phyloP scores from a whole-genome alignment of 1,284 basidiomycete species.

The Microbotryum silenes-acaulis region DNA sequence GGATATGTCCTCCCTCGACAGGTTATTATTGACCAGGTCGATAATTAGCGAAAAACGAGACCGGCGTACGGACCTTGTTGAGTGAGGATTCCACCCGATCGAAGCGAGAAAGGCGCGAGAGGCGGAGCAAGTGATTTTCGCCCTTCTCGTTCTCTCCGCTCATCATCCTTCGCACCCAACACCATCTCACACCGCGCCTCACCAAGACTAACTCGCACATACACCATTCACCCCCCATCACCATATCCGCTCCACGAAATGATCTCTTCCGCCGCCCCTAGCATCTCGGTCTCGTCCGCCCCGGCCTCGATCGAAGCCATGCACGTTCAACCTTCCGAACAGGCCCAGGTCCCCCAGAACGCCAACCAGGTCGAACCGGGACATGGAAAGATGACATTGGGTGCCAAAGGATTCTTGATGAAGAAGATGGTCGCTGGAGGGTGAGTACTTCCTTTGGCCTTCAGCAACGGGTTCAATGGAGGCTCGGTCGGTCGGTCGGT shows the following conservation, averaged over 20 bases:
- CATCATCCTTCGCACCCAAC: conserved; percentile 2
- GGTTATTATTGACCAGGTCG: no score
- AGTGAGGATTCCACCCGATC: no score
- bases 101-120: no score
- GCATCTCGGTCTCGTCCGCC: conserved; percentile 1
- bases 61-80: no score
- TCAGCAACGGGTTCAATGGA: background rate
- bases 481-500: no score
- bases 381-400: conserved; percentile 20
- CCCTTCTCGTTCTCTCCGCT: conserved; percentile 5
- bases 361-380: conserved; percentile 14
- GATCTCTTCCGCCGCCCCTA: conserved; percentile 9
- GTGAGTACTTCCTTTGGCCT: conserved; percentile 6
- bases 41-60: no score
- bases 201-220: background rate
- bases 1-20: no score
- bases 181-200: background rate
- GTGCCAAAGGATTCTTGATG: conserved; percentile 28
- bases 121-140: no score
- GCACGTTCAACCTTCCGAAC: conserved; percentile 11
- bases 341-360: conserved; percentile 21
- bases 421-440: conserved; percentile 31
- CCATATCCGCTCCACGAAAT: background rate
- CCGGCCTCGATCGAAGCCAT: conserved; percentile 15
- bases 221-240: background rate